A percentile compares a stretch with the other conserved stretches of the same genome.
Evolutionary conservation across 257 asterid species (phyloP).

Genomic region (Avicennia marina): DNA sequence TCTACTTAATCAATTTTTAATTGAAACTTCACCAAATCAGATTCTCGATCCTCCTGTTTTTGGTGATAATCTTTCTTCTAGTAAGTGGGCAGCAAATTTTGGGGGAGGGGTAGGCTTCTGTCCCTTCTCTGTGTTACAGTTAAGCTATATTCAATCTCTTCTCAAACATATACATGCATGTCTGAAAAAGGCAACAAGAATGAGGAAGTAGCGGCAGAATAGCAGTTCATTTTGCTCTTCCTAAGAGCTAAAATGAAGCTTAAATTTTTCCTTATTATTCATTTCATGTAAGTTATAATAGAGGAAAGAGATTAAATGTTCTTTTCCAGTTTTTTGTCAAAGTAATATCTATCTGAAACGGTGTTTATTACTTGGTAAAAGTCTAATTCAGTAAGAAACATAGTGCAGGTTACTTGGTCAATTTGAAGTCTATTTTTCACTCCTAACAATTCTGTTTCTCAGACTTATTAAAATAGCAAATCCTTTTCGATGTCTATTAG

Average conservation of each 20-base stretch:
- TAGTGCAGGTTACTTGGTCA: too few species aligned
- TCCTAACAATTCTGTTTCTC: neutral
- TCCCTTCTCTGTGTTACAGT: neutral
- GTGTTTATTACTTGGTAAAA: too few species aligned
- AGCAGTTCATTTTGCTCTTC: neutral
- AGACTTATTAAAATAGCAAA: neutral
- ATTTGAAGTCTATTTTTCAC: too few species aligned
- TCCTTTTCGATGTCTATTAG: neutral
- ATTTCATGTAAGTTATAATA: too few species aligned
- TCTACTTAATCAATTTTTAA: neutral
- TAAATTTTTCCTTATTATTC: too few species aligned
- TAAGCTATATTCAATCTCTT: neutral
- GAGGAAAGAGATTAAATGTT: neutral
- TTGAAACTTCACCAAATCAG: neutral
- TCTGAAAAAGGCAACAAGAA: neutral
- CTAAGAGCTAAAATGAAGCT: neutral
- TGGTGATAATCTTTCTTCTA: neutral
- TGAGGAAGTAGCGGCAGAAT: too few species aligned
- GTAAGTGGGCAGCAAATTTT: too few species aligned
- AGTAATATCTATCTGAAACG: too few species aligned
- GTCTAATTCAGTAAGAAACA: too few species aligned
- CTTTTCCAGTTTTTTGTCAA: neutral
- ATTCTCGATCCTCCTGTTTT: neutral
- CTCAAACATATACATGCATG: neutral
- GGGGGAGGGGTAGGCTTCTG: neutral